These are phyloP conservation scores for Aechmea fasciata DNA, from an alignment of 176 grass and related monocot genomes.

Conservation along the genomic window DNA sequence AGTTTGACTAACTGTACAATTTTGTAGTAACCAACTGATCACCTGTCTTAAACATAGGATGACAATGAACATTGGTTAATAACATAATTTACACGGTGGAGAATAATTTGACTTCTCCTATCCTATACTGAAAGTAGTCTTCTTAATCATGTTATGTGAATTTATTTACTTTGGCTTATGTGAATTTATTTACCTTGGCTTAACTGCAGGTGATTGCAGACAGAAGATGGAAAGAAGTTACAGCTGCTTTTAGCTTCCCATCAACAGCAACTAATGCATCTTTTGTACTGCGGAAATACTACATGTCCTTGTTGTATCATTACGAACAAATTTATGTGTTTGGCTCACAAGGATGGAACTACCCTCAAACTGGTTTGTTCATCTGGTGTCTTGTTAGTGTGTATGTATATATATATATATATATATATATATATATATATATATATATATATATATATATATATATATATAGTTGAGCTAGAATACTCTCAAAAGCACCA, in stretches of 20 bases:
- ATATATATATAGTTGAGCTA: too few species aligned
- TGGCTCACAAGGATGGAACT: conserved; percentile 43
- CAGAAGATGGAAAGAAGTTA: conserved; percentile 91
- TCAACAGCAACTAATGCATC: conserved; percentile 84
- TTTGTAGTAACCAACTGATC: not conserved
- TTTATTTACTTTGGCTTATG: conserved; percentile 7
- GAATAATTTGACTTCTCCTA: not conserved
- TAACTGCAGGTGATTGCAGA: conserved; percentile 61
- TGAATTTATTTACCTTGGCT: conserved; percentile 10
- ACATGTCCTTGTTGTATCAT: conserved; percentile 70
- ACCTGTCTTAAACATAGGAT: too few species aligned
- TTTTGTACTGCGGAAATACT: conserved; percentile 89
- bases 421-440: too few species aligned
- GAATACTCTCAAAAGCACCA: too few species aligned
- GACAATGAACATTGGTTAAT: too few species aligned
- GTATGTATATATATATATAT: too few species aligned
- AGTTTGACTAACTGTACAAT: not conserved
- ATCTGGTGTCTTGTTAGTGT: conserved; percentile 13
- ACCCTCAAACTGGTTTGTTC: conserved; percentile 34
- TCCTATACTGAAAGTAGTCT: conserved; percentile 11
- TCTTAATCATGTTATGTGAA: not conserved
- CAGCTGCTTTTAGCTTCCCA: conserved; percentile 71
- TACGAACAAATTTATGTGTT: conserved; percentile 88
- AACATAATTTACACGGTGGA: too few species aligned
- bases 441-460: too few species aligned